Evolutionary conservation across 192 early-diverging fungal genomes (phyloP), one percentile per base, ranked within the genome.

Genomic region (Linnemannia hyalina): DNA sequence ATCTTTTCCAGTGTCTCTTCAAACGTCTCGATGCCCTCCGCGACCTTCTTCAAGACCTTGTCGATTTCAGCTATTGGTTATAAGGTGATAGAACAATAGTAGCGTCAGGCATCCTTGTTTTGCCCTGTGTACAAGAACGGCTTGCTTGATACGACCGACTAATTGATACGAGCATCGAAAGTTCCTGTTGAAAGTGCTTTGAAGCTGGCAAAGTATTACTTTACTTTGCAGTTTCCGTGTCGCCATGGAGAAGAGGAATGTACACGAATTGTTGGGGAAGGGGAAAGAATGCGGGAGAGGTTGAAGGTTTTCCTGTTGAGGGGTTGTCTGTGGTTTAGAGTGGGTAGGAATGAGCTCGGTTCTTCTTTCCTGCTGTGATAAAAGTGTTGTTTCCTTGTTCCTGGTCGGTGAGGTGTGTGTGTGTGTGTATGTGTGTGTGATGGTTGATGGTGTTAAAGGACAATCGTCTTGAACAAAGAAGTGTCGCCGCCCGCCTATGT

Each of bases 21-120:
- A 92, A 99, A 99, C 15, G 95, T 93, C 82, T 98, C 98, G 52
- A 99, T 97, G 32, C 98, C 98, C 90, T 98, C 97, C 32, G 95
- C 89, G 49, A 99, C 98, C 82, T 97, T 96, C 86, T 99, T 99
- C 47, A 99, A 91, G 68, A 95, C 92, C 81, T 96, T 94, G 75
- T 99, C 98, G 86, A 99, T 99, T 89, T 99, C 98, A 80, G 95
- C 97, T 98, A 75, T 57, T 82, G 7, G 11, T 69, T 26, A 32
- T 15, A 60, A 54, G 26, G 52, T 55, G 63, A 60, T 35, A 72
- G 13, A 75, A 49, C 55, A 65, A 41, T 22, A 35, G 42, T 29
- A 52, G 73, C 46, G 69, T 70, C 38, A 70, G 41, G 20, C 38
- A 15, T 22, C 6, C 22, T 11, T 13, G 5, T 20, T 70, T 10